A percentile compares a stretch with the other conserved stretches of the same genome.
Evolutionary conservation across 371 early-diverging fungal species (phyloP).

Genomic region (Syncephalis fuscata): DNA sequence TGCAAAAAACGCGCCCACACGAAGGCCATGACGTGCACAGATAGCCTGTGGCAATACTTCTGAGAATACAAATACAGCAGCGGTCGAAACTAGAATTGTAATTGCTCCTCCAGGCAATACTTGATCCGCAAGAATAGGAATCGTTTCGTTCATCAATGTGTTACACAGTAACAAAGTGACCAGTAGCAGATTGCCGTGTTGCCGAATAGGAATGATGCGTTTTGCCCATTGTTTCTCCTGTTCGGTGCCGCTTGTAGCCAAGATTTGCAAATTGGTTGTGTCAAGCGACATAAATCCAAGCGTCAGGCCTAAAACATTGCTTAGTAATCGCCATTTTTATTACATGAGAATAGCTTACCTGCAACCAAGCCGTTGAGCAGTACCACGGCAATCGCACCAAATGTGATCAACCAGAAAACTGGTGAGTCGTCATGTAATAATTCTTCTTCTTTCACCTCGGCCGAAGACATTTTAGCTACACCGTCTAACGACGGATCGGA

Average conservation of each 20-base stretch:
- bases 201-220: slow-evolving; percentile 40
- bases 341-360: slow-evolving; percentile 16
- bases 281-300: slow-evolving; percentile 69
- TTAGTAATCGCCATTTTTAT: neutral
- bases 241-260: slow-evolving; percentile 46
- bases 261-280: slow-evolving; percentile 40
- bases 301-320: slow-evolving; percentile 38
- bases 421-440: too few relatives aligned
- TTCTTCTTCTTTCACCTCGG: too few relatives aligned
- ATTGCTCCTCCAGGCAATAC: slow-evolving; percentile 58
- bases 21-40: slow-evolving; percentile 45
- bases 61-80: slow-evolving; percentile 79
- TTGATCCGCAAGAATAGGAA: slow-evolving; percentile 77
- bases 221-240: slow-evolving; percentile 44
- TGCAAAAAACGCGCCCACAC: slow-evolving; percentile 55
- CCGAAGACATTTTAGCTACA: too few relatives aligned
- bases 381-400: slow-evolving; percentile 21
- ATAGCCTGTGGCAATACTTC: slow-evolving; percentile 37
- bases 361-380: slow-evolving; percentile 53
- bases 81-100: slow-evolving; percentile 75
- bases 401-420: too few relatives aligned
- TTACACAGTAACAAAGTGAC: slow-evolving; percentile 81
- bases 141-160: slow-evolving; percentile 83
- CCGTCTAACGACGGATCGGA: too few relatives aligned
- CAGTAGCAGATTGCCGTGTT: slow-evolving; percentile 66